Base-by-base conservation (phyloP, 768 basidiomycete species). In the Lactifluus volemus region DNA sequence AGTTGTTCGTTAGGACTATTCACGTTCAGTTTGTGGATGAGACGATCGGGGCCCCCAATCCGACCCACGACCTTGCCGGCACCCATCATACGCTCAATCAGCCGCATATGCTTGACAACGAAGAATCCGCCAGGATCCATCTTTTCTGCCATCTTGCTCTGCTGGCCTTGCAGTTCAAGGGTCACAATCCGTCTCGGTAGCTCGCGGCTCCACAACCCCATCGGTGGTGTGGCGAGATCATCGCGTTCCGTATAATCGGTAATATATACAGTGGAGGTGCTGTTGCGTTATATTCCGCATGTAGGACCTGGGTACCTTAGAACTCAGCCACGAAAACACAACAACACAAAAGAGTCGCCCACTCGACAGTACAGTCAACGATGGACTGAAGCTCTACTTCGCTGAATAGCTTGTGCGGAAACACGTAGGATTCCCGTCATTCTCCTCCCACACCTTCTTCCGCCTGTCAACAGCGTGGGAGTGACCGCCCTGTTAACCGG, bases 281-380 rank as follows among this genome's bases (percentile, higher is more conserved):
- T 5, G 47, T 29, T 19, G 55, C 15, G 30, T 62, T 57, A 41
- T 65, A 60, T 25, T 50, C 55, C n/a, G 59, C 49, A 32, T 61
- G 57, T 3, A 66, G 60, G 36, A 66, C 53, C 65, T 66, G 19
- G 29, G 39, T 10, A 10, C 30, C 21, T 39, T 15, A 36, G 12
- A 29, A 29, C 58, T 34, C 42, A 63, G 48, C 39, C 5, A 39
- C 17, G 41, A n/a, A 15, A 19, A 47, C 8, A 39, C 36, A 2
- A 15, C 3, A 15, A 4, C 8, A 52, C 8, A 52, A 49, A n/a
- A 19, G 2, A 3, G 10, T n/a, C 30, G 7, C 52, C 44, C 9
- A 66, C 65, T 66, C 65, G 42, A 65, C 65, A 7, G 63, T 66
- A 42, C 60, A 61, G 44, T 62, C 60, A 42, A 66, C 61, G 15